phyloP scores from a whole-genome alignment of 176 grass and related monocot species.

The Aegilops speltoides region DNA sequence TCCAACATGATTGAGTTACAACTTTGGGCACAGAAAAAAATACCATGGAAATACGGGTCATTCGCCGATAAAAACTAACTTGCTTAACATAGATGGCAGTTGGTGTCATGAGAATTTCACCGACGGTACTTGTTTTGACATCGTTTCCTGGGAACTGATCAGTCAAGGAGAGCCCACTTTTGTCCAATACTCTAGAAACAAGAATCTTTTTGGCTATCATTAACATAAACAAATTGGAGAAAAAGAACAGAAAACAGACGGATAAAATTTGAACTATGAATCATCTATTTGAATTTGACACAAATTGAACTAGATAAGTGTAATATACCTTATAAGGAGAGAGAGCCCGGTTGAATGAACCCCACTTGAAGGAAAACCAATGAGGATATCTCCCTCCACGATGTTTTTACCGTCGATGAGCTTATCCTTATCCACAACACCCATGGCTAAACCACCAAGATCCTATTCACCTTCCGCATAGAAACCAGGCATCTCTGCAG shows the following conservation, averaged over 20 bases:
- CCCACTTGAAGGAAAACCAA: constrained; percentile 90
- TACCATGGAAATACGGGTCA: neutral
- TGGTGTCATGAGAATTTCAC: constrained; percentile 88
- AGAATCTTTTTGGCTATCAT: constrained; percentile 12
- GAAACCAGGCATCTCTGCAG: constrained; percentile 91
- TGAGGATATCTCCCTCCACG: constrained; percentile 74
- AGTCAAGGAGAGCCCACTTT: constrained; percentile 65
- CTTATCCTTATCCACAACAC: constrained; percentile 68
- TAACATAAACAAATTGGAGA: neutral
- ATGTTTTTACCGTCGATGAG: constrained; percentile 88
- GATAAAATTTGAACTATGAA: neutral
- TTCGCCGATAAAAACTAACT: constrained; percentile 37
- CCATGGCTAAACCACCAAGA: constrained; percentile 83
- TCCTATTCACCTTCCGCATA: constrained; percentile 88
- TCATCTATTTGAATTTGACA: neutral
- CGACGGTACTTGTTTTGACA: constrained; percentile 47
- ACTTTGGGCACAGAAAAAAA: neutral
- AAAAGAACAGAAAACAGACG: neutral
- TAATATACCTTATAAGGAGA: constrained; percentile 77
- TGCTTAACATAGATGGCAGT: constrained; percentile 92
- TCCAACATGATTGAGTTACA: constrained; percentile 14
- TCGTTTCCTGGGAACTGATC: constrained; percentile 69
- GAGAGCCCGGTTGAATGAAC: constrained; percentile 95
- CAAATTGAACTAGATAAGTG: neutral
- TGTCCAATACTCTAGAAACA: constrained; percentile 57